Evolutionary conservation across 179 eudicot species (phyloP).

Genomic region (Sideroxylon spinosum): DNA sequence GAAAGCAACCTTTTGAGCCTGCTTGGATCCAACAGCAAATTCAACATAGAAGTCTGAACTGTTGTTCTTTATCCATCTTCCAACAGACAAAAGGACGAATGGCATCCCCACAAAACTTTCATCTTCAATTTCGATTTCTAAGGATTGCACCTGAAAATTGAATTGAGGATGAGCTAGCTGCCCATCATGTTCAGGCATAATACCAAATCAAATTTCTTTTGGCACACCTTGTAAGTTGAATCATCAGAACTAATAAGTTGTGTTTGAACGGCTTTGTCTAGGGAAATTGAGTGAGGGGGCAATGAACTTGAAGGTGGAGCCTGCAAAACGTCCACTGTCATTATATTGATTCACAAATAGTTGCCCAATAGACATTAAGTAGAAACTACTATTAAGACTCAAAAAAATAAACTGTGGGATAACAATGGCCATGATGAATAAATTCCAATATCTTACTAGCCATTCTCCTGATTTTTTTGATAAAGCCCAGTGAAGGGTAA

Average conservation of each 20-base stretch:
- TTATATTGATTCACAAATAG: background rate
- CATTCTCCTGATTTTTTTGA: constrained; percentile 70
- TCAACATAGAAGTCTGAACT: constrained; percentile 85
- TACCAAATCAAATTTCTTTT: constrained; percentile 8
- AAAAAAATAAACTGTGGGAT: background rate
- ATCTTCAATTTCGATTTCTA: constrained; percentile 64
- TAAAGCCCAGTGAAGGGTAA: constrained; percentile 90
- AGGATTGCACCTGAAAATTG: constrained; percentile 52
- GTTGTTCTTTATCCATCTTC: constrained; percentile 77
- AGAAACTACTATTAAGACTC: background rate
- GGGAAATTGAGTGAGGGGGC: constrained; percentile 60
- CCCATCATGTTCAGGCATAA: background rate
- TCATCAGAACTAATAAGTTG: constrained; percentile 44
- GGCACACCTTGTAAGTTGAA: constrained; percentile 46
- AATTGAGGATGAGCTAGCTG: constrained; percentile 15
- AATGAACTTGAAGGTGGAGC: constrained; percentile 59
- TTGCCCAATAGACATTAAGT: background rate
- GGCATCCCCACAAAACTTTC: constrained; percentile 75
- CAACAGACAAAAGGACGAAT: constrained; percentile 72
- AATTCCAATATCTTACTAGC: constrained; percentile 47
- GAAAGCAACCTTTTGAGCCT: constrained; percentile 35
- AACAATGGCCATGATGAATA: constrained; percentile 2
- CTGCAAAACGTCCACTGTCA: constrained; percentile 35
- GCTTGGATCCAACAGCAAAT: constrained; percentile 35
- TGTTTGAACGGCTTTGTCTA: constrained; percentile 70